phyloP scores from a whole-genome alignment of 164 flowering plant genomes.

The Vitis cinerea region DNA sequence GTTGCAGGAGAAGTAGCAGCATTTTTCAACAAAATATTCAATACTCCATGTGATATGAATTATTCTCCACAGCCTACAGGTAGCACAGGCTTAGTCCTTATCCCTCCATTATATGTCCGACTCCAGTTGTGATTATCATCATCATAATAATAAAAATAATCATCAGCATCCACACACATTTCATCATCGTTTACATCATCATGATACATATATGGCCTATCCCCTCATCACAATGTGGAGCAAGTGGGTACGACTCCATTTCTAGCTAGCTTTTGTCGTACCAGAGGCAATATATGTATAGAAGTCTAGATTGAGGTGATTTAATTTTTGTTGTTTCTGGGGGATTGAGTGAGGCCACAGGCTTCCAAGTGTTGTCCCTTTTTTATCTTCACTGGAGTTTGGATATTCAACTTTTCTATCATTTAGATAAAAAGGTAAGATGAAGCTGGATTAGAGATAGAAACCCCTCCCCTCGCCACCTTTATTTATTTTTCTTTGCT shows the following conservation, averaged over 20 bases:
- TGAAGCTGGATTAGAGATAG: neutral
- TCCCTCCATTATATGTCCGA: neutral
- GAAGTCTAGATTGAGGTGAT: too few relatives aligned
- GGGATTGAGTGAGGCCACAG: neutral
- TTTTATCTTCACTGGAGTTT: conserved; percentile 11
- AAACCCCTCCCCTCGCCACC: too few relatives aligned
- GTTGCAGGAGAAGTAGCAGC: too few relatives aligned
- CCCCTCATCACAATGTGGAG: neutral
- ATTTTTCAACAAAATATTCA: neutral
- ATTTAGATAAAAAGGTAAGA: conserved; percentile 5
- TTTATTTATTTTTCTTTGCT: neutral
- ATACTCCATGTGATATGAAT: neutral
- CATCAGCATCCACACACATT: too few relatives aligned
- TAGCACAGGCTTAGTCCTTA: neutral
- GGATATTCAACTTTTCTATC: neutral
- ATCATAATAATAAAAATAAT: neutral
- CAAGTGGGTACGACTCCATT: neutral
- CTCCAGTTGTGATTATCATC: neutral
- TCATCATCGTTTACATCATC: neutral
- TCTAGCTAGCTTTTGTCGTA: neutral
- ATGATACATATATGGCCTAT: neutral
- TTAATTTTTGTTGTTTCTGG: neutral
- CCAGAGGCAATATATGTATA: too few relatives aligned
- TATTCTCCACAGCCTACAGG: neutral
- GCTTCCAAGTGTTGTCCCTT: conserved; percentile 4